Percentiles rank a stretch among this genome's conserved stretches.
phyloP scores from a whole-genome alignment of 257 asterid species.

The Jaltomata sinuosa region DNA sequence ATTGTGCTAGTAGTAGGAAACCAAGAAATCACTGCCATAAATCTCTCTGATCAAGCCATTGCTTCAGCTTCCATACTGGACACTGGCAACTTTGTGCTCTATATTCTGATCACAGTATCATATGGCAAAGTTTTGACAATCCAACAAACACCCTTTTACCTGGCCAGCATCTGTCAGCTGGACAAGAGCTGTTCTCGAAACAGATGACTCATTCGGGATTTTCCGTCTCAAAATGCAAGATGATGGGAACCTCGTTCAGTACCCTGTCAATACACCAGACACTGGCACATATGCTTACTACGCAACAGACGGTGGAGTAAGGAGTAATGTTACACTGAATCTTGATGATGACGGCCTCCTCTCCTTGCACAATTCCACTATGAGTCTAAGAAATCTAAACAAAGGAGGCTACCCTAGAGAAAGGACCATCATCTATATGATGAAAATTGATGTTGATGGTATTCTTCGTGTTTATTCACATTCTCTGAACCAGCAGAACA shows the following conservation, averaged over 20 bases:
- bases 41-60: not conserved
- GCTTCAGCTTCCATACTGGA: constrained; percentile 33
- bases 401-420: constrained; percentile 1
- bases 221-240: too few relatives aligned
- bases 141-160: constrained; percentile 37
- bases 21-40: not conserved
- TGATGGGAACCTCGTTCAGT: too few relatives aligned
- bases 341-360: constrained; percentile 30
- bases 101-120: not conserved
- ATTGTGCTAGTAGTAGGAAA: constrained; percentile 9
- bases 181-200: too few relatives aligned
- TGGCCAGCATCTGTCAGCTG: too few relatives aligned
- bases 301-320: too few relatives aligned
- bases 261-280: too few relatives aligned
- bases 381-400: constrained; percentile 8
- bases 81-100: constrained; percentile 45
- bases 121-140: constrained; percentile 51
- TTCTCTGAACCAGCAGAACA: constrained; percentile 3
- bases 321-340: constrained; percentile 20
- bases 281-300: too few relatives aligned
- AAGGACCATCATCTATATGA: not conserved
- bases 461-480: constrained; percentile 18
- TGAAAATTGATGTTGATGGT: too few relatives aligned
- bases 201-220: too few relatives aligned
- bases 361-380: constrained; percentile 23